A percentile compares a stretch with the other conserved stretches of the same genome.
These are phyloP conservation scores for Stachybotrys chlorohalonatus DNA, from an alignment of 2,329 filamentous ascomycete species.

Conservation along the genomic window DNA sequence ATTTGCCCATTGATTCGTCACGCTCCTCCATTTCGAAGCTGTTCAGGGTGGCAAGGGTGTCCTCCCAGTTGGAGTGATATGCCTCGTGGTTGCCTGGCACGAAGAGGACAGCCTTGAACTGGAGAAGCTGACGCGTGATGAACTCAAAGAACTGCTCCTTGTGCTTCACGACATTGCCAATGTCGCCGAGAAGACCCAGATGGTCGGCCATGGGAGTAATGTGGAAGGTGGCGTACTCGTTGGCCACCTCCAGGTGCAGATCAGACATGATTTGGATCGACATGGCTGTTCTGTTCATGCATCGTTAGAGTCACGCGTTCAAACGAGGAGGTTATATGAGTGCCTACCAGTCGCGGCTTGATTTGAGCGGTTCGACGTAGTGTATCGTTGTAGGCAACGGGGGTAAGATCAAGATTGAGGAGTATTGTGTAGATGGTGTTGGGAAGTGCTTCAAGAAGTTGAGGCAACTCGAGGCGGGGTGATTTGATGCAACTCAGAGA, in stretches of 20 bases:
- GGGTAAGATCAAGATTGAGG: too few species aligned
- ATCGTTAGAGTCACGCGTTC: too few species aligned
- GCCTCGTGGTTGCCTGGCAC: slow-evolving; percentile 50
- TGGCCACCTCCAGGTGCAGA: slow-evolving; percentile 43
- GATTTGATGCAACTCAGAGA: too few species aligned
- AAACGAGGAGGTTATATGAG: too few species aligned
- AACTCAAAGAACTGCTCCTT: slow-evolving; percentile 35
- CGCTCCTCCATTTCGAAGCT: slow-evolving; percentile 14
- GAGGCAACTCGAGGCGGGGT: too few species aligned
- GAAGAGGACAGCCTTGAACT: slow-evolving; percentile 41
- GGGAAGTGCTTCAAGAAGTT: too few species aligned
- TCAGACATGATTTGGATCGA: slow-evolving; percentile 43
- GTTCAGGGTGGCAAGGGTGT: slow-evolving; percentile 16
- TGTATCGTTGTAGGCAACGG: too few species aligned
- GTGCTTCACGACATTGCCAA: slow-evolving; percentile 33
- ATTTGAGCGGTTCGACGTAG: too few species aligned
- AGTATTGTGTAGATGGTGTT: too few species aligned
- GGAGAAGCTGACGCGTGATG: slow-evolving; percentile 33
- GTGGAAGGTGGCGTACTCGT: slow-evolving; percentile 39
- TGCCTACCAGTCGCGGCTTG: too few species aligned
- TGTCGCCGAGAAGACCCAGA: slow-evolving; percentile 48
- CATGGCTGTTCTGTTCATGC: slow-evolving; percentile 3
- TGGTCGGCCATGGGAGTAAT: slow-evolving; percentile 37
- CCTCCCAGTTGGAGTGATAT: slow-evolving; percentile 30
- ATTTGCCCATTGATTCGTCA: slow-evolving; percentile 21